These are phyloP conservation scores for Fusarium tricinctum DNA, from an alignment of 2,329 filamentous ascomycete species.

Conservation along the genomic window DNA sequence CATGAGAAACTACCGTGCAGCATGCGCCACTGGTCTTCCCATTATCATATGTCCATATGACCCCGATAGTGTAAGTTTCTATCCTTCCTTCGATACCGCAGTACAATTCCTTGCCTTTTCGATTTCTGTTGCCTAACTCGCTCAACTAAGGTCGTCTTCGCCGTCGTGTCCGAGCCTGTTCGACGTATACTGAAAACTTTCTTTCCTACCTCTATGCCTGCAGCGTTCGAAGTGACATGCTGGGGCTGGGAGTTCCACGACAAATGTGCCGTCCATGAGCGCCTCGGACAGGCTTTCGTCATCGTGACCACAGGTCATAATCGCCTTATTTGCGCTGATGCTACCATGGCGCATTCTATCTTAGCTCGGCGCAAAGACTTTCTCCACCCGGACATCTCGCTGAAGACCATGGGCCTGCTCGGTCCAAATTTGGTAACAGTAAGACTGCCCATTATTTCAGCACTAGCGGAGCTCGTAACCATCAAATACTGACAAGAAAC, in stretches of 20 bases:
- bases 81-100: not conserved
- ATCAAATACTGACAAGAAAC: not conserved
- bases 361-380: not conserved
- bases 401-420: not conserved
- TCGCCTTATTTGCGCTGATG: not conserved
- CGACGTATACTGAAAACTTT: not conserved
- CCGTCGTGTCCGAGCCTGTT: not conserved
- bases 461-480: not conserved
- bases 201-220: not conserved
- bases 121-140: not conserved
- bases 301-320: not conserved
- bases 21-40: not conserved
- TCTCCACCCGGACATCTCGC: not conserved
- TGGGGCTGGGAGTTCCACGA: not conserved
- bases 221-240: not conserved
- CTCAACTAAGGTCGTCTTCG: not conserved
- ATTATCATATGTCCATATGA: not conserved
- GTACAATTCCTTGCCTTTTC: not conserved
- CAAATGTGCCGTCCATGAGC: not conserved
- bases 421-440: not conserved
- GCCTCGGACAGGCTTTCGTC: not conserved
- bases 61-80: not conserved
- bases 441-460: rapidly evolving
- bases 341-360: not conserved
- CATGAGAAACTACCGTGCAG: not conserved